Base-by-base conservation (phyloP, 2,329 filamentous ascomycete species). In the Arthrobotrys conoides region DNA sequence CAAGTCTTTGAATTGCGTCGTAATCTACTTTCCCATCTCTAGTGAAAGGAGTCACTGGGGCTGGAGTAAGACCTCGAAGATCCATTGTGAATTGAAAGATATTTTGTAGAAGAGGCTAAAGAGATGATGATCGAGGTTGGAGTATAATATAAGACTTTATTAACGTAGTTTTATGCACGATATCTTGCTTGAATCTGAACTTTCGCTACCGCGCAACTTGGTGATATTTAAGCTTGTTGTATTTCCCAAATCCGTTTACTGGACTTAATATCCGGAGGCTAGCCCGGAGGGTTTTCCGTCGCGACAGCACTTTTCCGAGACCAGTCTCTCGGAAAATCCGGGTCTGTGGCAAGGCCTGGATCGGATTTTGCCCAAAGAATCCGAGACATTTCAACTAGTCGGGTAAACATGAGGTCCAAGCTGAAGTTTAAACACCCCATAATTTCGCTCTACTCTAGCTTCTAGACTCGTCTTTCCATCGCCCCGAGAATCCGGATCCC, bases 41-140 rank as follows among this genome's bases (percentile, higher is more conserved):
- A 79, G 85, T 88, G 84, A 88, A 88, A 63, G 87, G 86, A 12
- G 87, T 88, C 73, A 88, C 86, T 14, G 87, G 87, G 44, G 87
- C 87, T 57, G 86, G 87, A 22, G 86, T 86, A 64, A 88, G 85
- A 65, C 87, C 87, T 64, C 85, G 84, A 73, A 88, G 85, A 83
- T 88, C 86, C 80, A 88, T 82, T 77, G 80, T 81, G 65, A 72
- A 81, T 9, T 24, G n/a, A 41, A 20, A 12, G 44, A 20, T 46
- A 20, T 24, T 14, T 51, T 30, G 3, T 3, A 3, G 27, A 30
- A 30, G 6, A 30, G 27, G 3, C 6, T 3, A 30, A 30, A 30
- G 27, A 3, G 27, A 30, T 30, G 6, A 30, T 30, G 3, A 30
- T 30, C 6, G 27, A 36, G 33, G 9, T 10, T 8, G 8, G 27